Evolutionary conservation across 176 grass and related monocot species (phyloP).

Genomic region (Echinochloa phyllopogon): DNA sequence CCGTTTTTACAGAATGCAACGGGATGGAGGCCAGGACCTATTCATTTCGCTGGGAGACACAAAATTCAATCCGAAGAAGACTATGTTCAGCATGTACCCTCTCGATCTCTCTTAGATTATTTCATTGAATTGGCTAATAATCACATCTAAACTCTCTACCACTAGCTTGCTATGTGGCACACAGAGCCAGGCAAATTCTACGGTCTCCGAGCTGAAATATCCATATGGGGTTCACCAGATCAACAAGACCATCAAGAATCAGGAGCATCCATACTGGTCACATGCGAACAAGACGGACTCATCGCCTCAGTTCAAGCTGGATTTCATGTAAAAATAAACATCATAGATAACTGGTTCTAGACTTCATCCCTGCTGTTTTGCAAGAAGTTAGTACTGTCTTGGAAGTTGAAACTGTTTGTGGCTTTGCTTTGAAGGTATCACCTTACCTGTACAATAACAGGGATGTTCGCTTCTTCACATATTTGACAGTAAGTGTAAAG

Average conservation of each 20-base stretch:
- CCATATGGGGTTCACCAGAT: not conserved
- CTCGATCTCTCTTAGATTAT: not conserved
- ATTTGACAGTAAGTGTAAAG: slow-evolving; percentile 39
- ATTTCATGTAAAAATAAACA: slow-evolving; percentile 1
- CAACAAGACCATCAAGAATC: not conserved
- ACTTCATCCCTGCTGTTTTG: not conserved
- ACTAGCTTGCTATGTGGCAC: slow-evolving; percentile 7
- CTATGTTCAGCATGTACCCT: not conserved
- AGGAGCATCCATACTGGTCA: not conserved
- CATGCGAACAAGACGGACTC: not conserved
- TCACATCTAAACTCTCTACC: not conserved
- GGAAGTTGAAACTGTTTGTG: not conserved
- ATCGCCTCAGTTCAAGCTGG: not conserved
- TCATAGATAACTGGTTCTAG: not conserved
- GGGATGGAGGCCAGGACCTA: not conserved
- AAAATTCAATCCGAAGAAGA: not conserved
- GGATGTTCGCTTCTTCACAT: slow-evolving; percentile 58
- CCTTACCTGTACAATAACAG: slow-evolving; percentile 32
- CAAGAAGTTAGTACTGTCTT: not conserved
- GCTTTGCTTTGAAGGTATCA: slow-evolving; percentile 32
- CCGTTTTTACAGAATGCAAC: not conserved
- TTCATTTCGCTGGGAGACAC: not conserved
- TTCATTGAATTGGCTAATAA: not conserved
- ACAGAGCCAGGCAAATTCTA: not conserved
- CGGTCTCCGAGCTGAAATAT: not conserved